A percentile compares a stretch with the other conserved stretches of the same genome.
phyloP scores from a whole-genome alignment of 352 stramenopile genomes.

The Saprolegnia diclina region DNA sequence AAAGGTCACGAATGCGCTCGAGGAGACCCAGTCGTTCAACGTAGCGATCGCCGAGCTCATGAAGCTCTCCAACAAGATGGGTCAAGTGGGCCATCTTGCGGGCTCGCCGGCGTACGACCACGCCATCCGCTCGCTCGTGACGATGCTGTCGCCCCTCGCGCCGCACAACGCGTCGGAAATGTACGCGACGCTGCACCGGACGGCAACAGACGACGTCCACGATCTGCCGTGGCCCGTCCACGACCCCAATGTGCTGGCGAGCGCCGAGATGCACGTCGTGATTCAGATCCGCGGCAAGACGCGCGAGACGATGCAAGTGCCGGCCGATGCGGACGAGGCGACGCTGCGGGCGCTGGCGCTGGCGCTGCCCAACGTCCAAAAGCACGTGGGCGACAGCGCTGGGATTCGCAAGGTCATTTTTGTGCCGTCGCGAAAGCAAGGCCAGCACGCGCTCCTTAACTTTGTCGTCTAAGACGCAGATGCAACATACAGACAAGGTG shows the following conservation, averaged over 20 bases:
- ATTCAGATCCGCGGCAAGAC: conserved; percentile 75
- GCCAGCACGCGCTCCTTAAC: conserved; percentile 66
- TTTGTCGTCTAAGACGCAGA: conserved; percentile 59
- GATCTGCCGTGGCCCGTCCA: conserved; percentile 51
- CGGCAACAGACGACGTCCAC: conserved; percentile 46
- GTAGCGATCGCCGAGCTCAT: conserved; percentile 87
- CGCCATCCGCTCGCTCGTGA: conserved; percentile 50
- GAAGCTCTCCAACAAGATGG: conserved; percentile 83
- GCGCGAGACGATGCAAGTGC: conserved; percentile 63
- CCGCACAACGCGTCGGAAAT: conserved; percentile 77
- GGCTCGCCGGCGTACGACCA: conserved; percentile 43
- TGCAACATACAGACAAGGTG: not conserved
- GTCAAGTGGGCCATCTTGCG: conserved; percentile 43
- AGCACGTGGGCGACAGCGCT: conserved; percentile 55
- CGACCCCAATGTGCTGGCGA: conserved; percentile 48
- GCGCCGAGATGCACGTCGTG: conserved; percentile 73
- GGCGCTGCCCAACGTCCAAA: conserved; percentile 48
- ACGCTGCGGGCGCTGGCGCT: conserved; percentile 54
- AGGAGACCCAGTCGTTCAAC: conserved; percentile 80
- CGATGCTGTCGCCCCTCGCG: conserved; percentile 74
- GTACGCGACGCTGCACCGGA: conserved; percentile 40
- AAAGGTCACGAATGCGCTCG: conserved; percentile 68
- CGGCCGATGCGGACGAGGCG: conserved; percentile 47
- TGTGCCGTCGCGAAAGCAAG: conserved; percentile 76
- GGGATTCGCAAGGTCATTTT: conserved; percentile 65